Evolutionary conservation across 306 rosid species (phyloP), one percentile per base, ranked within the genome.

Genomic region (Acacia confusa): DNA sequence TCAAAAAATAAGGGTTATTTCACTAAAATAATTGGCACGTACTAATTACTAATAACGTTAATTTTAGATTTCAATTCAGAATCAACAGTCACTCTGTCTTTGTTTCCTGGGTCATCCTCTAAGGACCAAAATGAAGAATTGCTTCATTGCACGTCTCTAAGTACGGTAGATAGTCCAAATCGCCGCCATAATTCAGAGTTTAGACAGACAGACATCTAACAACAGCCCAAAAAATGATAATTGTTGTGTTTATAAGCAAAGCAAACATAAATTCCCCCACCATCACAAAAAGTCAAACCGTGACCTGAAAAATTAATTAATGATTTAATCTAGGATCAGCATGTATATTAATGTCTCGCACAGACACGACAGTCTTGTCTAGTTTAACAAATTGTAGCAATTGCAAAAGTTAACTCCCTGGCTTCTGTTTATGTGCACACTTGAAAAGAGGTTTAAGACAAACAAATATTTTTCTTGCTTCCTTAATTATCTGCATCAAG

Each of bases 351-450:
- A 9, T 85, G 88, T 85, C 85, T 68, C 83, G 13, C 70, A 68
- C 40, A 68, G 66, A 20, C 83, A 60, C 81, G 81, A 82, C 88
- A 85, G 65, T 74, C 79, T 77, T 85, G 45, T 69, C 16, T 11
- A 40, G 74, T 41, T 68, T 40, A 40, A 63, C 83, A 74, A 72
- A 79, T 82, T 73, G 45, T 78, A 50, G 57, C 69, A 47, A 15
- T 53, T 55, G 13, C 34, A 43, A 71, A 76, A 22, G 9, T 38
- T 68, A 38, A 20, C 28, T 10, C 9, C 0, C 20, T 9, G 52
- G 74, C 32, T 69, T 40, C 74, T 78, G 76, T 77, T 85, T 81
- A 24, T 28, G 45, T 68, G 78, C 85, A 85, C 85, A 72, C 85
- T 70, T 85, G 55, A 40, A 68, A 76, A 69, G 66, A 34, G 70